Evolutionary conservation across 2,329 filamentous ascomycete genomes (phyloP), one percentile per base, ranked within the genome.

Genomic region (Fusarium sp.): DNA sequence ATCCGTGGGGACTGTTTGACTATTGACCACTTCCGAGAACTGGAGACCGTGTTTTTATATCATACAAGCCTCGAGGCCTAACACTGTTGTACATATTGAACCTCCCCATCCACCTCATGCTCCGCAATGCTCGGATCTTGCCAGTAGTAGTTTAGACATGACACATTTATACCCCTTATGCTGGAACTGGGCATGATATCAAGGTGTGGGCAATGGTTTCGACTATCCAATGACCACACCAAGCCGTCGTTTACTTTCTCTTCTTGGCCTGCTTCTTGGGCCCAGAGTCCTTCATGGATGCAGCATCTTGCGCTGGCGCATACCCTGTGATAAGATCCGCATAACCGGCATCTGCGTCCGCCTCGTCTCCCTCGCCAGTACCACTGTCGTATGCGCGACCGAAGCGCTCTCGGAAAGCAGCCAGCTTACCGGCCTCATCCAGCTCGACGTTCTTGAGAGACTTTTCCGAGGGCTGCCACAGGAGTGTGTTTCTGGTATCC

Each of bases 391-490:
- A 99, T 13, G 91, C 91, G 68, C 93, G 88, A 30, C 97, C 97
- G 86, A 95, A 99, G 67, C 93, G 90, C 71, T 89, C 89, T 79
- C 97, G 89, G 87, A 99, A 99, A 65, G 94, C 93, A 62, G 92
- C 93, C 80, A 99, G 85, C 81, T 93, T 91, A 20, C 97, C 97
- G 4, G 97, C 96, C 88, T 98, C 97, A 83, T 99, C 97, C 73
- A 97, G 92, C 85, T 99, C 97, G 67, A 98, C 89, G 82, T 97
- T 98, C 81, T 92, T 87, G 79, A 99, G 87, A 72, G 93, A 93
- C 84, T 92, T 91, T 76, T 93, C 92, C 68, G 88, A 92, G 0
- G 97, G 97, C 83, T 98, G 97, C 97, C 97, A 99, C 64, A 98
- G 85, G 3, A 94, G 87, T 79, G 94, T 92, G 87, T 98, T 99